Conservation (phyloP, 768 basidiomycete genomes). For the Hydnomerulius pinastri region DNA sequence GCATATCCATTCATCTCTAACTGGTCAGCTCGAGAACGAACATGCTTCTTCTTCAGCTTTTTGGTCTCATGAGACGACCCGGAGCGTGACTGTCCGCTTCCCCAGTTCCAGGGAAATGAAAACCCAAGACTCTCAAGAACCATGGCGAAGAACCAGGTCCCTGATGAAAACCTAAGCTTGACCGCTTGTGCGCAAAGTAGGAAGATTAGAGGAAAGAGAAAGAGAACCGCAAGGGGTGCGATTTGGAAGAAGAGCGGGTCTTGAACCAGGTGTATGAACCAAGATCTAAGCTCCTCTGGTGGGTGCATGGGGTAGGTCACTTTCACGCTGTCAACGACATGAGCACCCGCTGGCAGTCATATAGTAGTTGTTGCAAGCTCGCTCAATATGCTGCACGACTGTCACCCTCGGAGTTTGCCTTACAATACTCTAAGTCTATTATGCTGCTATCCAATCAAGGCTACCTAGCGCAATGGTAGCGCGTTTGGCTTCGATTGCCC, state of each 20-base stretch:
- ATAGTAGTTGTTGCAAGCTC: conserved; percentile 20
- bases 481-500: conserved; percentile 90
- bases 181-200: conserved; percentile 31
- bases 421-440: not conserved
- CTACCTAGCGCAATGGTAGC: conserved; percentile 93
- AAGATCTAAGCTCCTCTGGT: conserved; percentile 40
- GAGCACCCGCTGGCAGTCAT: conserved; percentile 20
- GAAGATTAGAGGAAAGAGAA: conserved; percentile 42
- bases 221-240: conserved; percentile 55
- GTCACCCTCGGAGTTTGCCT: not conserved
- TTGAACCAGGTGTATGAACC: conserved; percentile 39
- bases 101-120: conserved; percentile 67
- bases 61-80: conserved; percentile 36
- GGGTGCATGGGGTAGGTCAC: conserved; percentile 41
- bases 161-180: conserved; percentile 32
- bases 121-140: conserved; percentile 60
- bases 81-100: conserved; percentile 26
- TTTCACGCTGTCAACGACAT: conserved; percentile 33
- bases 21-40: conserved; percentile 60
- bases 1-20: conserved; percentile 43
- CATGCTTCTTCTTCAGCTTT: conserved; percentile 50
- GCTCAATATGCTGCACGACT: conserved; percentile 14
- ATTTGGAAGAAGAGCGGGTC: conserved; percentile 54
- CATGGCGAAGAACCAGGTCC: conserved; percentile 40
- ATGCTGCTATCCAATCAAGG: conserved; percentile 25